A percentile compares a stretch with the other conserved stretches of the same genome.
Conservation (phyloP, 768 basidiomycete species). For the Amanita fuliginea region DNA sequence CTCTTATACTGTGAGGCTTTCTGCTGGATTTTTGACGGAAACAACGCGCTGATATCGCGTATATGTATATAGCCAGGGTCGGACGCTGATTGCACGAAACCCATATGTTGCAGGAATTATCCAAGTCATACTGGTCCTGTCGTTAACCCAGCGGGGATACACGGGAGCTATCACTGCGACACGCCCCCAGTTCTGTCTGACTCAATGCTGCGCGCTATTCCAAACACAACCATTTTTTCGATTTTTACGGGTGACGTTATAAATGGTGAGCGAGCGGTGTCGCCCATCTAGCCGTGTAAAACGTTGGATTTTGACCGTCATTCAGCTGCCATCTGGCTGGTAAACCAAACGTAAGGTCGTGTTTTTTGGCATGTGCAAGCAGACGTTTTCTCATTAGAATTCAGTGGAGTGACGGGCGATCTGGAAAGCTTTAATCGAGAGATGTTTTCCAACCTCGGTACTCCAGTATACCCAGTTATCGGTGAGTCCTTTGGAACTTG, state of each 20-base stretch:
- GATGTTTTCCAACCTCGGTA: constrained; percentile 26
- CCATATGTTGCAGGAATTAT: constrained; percentile 49
- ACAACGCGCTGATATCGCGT: neutral
- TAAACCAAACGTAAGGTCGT: constrained; percentile 27
- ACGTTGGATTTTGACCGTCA: neutral
- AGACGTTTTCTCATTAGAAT: neutral
- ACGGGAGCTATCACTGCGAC: constrained; percentile 42
- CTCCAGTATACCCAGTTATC: constrained; percentile 38
- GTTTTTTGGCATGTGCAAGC: neutral
- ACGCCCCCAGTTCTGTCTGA: constrained; percentile 35
- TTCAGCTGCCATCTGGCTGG: constrained; percentile 39
- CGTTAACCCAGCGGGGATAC: constrained; percentile 33
- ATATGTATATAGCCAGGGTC: constrained; percentile 30
- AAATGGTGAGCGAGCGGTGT: constrained; percentile 27
- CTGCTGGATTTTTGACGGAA: neutral
- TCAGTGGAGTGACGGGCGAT: constrained; percentile 33
- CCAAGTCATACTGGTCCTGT: constrained; percentile 26
- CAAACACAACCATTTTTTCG: constrained; percentile 31
- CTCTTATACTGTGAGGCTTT: constrained; percentile 31
- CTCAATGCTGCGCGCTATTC: constrained; percentile 36
- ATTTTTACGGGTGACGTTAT: constrained; percentile 61
- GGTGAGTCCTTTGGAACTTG: constrained; percentile 19
- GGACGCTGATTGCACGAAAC: constrained; percentile 48
- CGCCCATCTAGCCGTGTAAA: neutral
- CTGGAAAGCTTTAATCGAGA: constrained; percentile 35